Conservation (phyloP, 176 grass and related monocot genomes). For the Pontederia paniculata region DNA sequence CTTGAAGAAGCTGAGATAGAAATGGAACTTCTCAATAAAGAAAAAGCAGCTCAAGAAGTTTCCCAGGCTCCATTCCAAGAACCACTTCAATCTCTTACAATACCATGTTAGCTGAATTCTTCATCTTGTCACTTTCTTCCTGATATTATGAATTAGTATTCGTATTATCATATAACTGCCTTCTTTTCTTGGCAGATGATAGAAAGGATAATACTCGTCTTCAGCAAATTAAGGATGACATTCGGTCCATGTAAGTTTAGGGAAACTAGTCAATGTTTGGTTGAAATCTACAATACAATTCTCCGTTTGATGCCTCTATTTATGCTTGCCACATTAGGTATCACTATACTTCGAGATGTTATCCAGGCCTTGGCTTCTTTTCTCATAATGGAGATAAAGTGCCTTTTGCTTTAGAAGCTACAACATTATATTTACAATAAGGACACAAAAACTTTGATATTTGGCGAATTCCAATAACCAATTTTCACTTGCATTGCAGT, state of each 20-base stretch:
- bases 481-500: too few relatives aligned
- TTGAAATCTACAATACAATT: too few relatives aligned
- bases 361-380: too few relatives aligned
- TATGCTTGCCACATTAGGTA: too few relatives aligned
- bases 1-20: slow-evolving; percentile 96
- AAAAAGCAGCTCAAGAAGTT: slow-evolving; percentile 34
- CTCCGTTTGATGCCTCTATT: too few relatives aligned
- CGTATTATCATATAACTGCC: slow-evolving; percentile 3
- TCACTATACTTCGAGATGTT: too few relatives aligned
- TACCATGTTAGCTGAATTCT: slow-evolving; percentile 20
- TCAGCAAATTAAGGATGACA: slow-evolving; percentile 55
- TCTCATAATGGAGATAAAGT: too few relatives aligned
- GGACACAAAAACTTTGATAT: too few relatives aligned
- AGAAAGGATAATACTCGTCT: slow-evolving; percentile 45
- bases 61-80: slow-evolving; percentile 20
- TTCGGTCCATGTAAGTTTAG: slow-evolving; percentile 61
- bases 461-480: too few relatives aligned
- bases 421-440: too few relatives aligned
- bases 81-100: slow-evolving; percentile 15
- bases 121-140: slow-evolving; percentile 4
- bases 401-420: too few relatives aligned
- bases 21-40: slow-evolving; percentile 70
- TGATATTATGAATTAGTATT: neutral
- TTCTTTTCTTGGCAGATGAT: slow-evolving; percentile 37
- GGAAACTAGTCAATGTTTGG: too few relatives aligned